These are phyloP conservation scores for Metarhizium rileyi DNA, from an alignment of 2,329 filamentous ascomycete genomes.

Conservation along the genomic window DNA sequence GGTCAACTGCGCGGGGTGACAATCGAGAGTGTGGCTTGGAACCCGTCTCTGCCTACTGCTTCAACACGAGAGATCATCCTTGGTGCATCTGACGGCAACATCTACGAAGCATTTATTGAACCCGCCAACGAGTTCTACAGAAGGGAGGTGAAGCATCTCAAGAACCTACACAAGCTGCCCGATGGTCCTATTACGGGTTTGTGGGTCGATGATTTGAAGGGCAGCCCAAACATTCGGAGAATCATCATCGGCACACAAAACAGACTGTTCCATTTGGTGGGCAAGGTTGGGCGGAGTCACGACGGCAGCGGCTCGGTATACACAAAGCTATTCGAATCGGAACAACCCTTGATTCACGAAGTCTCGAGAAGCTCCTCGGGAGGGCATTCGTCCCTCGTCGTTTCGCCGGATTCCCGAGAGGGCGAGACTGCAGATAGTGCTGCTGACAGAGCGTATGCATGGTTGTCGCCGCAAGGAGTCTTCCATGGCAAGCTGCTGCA, in stretches of 20 bases:
- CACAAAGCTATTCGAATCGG: slow-evolving; percentile 76
- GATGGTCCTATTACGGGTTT: slow-evolving; percentile 79
- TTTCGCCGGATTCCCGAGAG: slow-evolving; percentile 66
- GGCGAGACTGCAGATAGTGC: slow-evolving; percentile 47
- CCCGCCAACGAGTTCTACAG: slow-evolving; percentile 90
- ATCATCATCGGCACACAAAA: slow-evolving; percentile 73
- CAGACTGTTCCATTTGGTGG: slow-evolving; percentile 70
- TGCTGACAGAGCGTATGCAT: slow-evolving; percentile 71
- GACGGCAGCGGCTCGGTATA: slow-evolving; percentile 83
- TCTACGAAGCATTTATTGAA: slow-evolving; percentile 94
- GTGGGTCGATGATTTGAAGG: slow-evolving; percentile 66
- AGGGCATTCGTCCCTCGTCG: slow-evolving; percentile 53
- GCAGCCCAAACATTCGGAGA: slow-evolving; percentile 61
- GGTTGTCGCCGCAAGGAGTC: slow-evolving; percentile 80
- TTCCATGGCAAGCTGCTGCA: slow-evolving; percentile 74
- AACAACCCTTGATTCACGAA: slow-evolving; percentile 70
- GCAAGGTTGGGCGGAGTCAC: slow-evolving; percentile 62
- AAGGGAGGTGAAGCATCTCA: slow-evolving; percentile 87
- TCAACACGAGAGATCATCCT: slow-evolving; percentile 91
- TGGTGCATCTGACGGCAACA: slow-evolving; percentile 83
- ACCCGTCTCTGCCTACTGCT: slow-evolving; percentile 81
- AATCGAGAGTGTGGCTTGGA: slow-evolving; percentile 91
- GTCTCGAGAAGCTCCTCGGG: slow-evolving; percentile 47
- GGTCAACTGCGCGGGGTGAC: slow-evolving; percentile 74
- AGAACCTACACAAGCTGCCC: slow-evolving; percentile 69